Base-by-base conservation (phyloP, 2,329 filamentous ascomycete species). In the Teratosphaeria epicoccoides region DNA sequence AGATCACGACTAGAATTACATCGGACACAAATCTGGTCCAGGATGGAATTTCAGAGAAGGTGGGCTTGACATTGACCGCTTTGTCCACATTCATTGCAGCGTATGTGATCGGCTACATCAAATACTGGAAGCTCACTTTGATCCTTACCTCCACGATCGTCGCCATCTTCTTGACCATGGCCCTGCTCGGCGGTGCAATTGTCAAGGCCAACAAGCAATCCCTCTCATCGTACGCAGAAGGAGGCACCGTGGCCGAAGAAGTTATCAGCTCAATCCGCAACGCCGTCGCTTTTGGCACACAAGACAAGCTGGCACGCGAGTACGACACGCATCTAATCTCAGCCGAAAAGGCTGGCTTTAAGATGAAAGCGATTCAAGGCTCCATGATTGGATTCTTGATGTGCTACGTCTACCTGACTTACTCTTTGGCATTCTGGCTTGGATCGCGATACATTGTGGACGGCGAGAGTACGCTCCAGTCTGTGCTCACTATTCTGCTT, bases 231-330 rank as follows among this genome's bases (percentile, higher is more conserved):
- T 95, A 95, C 63, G 90, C 88, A 24, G 75, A 82, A 47, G 91
- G 90, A 57, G 91, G 90, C 52, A 90, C 85, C 1, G 79, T 97
- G 11, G 91, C 88, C 3, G 93, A 97, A 65, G 93, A 98, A 70
- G 91, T 96, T 50, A 80, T 98, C 62, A 90, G 88, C 68, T 96
- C 90, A 1, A 85, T 97, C 59, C 83, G 93, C 57, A 97, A 95
- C 64, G 87, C 91, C 6, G 83, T 88, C 6, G 93, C 93, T 25
- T 98, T 96, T 63, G 88, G 88, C 43, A 96, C 90, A 0, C 90
- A 97, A 68, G 86, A 91, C 51, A 89, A 91, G 57, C 78, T 97
- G n/a, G 88, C 91, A 10, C 78, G 78, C 56, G 85, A 91, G 67
- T 97, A 97, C 66, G 87, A 95, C 61, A 67, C 65, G 2, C 87